Percentiles rank a stretch among this genome's conserved stretches.
Conservation (phyloP, 1,284 basidiomycete species). For the Earliella scabrosa region DNA sequence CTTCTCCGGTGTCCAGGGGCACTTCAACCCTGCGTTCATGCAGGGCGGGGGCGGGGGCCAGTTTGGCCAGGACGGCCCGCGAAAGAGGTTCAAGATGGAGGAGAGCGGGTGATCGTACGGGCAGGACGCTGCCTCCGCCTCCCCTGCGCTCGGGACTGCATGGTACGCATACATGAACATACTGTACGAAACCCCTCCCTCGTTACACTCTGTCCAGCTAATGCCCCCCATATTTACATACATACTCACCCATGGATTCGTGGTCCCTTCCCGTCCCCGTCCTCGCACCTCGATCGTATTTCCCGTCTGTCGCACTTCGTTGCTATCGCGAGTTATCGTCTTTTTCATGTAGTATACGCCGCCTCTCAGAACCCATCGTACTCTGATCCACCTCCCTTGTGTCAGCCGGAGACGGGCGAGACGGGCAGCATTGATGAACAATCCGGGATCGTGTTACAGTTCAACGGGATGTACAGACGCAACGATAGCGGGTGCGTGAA, state of each 20-base stretch:
- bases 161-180: not conserved
- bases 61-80: conserved; percentile 52
- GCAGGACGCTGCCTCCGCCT: not conserved
- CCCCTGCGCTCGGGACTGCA: not conserved
- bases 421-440: not conserved
- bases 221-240: not conserved
- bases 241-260: not conserved
- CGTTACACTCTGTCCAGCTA: not conserved
- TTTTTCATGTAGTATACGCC: conserved; percentile 24
- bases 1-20: conserved; percentile 55
- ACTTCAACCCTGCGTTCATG: conserved; percentile 78
- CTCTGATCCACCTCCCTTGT: not conserved
- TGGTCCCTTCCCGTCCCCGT: not conserved
- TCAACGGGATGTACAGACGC: conserved; percentile 2
- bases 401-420: not conserved
- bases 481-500: not conserved
- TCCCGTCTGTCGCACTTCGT: conserved; percentile 18
- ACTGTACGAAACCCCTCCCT: not conserved
- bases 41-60: conserved; percentile 47
- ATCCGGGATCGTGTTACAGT: conserved; percentile 5
- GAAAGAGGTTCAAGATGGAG: conserved; percentile 57
- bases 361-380: conserved; percentile 7
- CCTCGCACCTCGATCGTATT: not conserved
- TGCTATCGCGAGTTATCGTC: conserved; percentile 28
- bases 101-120: conserved; percentile 39